These are phyloP conservation scores for Aspergillus hiratsukae DNA, from an alignment of 2,329 filamentous ascomycete genomes.

Conservation along the genomic window DNA sequence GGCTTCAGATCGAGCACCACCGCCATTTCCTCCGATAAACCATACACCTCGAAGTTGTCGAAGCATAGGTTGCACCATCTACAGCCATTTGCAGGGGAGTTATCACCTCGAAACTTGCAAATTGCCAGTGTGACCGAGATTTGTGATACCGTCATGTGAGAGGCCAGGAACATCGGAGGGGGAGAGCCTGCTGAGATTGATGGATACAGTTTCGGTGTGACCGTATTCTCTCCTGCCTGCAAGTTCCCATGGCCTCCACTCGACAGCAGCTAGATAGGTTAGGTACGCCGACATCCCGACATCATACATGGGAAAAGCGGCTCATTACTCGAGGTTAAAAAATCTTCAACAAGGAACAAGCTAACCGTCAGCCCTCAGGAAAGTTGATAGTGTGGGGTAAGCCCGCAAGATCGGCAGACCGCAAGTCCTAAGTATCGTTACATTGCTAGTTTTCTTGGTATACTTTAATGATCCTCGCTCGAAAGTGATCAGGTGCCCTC, in stretches of 20 bases:
- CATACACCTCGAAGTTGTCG: neutral
- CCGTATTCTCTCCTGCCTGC: neutral
- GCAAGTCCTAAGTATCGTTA: neutral
- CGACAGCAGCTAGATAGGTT: neutral
- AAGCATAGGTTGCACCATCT: neutral
- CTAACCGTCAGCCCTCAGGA: neutral
- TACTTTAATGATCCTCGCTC: neutral
- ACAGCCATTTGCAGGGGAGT: neutral
- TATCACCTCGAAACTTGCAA: neutral
- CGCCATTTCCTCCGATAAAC: neutral
- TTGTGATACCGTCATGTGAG: slow-evolving; percentile 20
- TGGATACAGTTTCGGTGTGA: neutral
- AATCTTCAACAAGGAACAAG: neutral
- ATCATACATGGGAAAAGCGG: no score
- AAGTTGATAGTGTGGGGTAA: neutral
- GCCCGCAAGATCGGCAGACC: neutral
- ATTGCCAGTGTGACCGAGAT: slow-evolving; percentile 8
- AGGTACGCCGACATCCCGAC: no score
- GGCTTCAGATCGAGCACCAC: neutral
- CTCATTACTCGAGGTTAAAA: neutral
- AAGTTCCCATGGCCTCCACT: neutral
- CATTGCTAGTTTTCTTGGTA: neutral
- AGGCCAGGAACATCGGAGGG: neutral
- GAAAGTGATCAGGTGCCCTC: neutral
- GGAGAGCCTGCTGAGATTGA: neutral